phyloP scores from a whole-genome alignment of 2,329 filamentous ascomycete species.

The Paramyrothecium sp. region DNA sequence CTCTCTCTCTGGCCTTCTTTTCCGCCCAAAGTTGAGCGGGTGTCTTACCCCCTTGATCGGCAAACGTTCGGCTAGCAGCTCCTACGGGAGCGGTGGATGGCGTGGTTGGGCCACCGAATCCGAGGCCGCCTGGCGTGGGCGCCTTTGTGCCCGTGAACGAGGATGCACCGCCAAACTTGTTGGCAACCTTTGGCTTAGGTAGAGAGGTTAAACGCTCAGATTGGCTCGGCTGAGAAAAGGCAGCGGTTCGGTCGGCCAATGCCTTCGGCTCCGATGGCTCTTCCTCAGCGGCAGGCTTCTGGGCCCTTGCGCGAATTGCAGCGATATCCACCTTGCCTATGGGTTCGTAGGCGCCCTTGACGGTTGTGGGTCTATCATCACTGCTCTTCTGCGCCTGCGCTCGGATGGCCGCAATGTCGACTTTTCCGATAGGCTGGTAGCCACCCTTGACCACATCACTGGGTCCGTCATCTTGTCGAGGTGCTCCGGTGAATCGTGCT shows the following conservation, averaged over 20 bases:
- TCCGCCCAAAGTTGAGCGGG: conserved; percentile 97
- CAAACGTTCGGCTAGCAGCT: conserved; percentile 86
- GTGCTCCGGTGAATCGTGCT: conserved; percentile 54
- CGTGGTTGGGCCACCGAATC: conserved; percentile 58
- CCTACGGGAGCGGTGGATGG: conserved; percentile 63
- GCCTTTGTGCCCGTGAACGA: conserved; percentile 87
- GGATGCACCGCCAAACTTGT: conserved; percentile 74
- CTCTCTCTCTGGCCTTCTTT: conserved; percentile 83
- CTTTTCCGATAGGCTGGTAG: conserved; percentile 93
- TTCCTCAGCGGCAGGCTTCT: conserved; percentile 55
- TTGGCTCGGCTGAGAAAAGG: conserved; percentile 59
- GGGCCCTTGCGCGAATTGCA: conserved; percentile 81
- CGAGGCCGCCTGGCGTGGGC: conserved; percentile 69
- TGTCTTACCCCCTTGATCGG: conserved; percentile 91
- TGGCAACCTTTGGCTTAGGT: conserved; percentile 93
- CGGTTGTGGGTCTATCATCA: conserved; percentile 78
- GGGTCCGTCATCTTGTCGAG: conserved; percentile 40
- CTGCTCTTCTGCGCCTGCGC: conserved; percentile 66
- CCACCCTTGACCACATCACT: conserved; percentile 75
- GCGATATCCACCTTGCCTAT: conserved; percentile 97
- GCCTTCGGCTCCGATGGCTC: conserved; percentile 49
- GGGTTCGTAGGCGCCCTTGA: conserved; percentile 93
- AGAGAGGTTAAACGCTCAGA: conserved; percentile 82
- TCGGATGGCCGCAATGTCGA: conserved; percentile 93
- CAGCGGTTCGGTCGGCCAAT: conserved; percentile 73